Evolutionary conservation across 2,329 filamentous ascomycete species (phyloP).

Genomic region (Didymosphaeria variabile): DNA sequence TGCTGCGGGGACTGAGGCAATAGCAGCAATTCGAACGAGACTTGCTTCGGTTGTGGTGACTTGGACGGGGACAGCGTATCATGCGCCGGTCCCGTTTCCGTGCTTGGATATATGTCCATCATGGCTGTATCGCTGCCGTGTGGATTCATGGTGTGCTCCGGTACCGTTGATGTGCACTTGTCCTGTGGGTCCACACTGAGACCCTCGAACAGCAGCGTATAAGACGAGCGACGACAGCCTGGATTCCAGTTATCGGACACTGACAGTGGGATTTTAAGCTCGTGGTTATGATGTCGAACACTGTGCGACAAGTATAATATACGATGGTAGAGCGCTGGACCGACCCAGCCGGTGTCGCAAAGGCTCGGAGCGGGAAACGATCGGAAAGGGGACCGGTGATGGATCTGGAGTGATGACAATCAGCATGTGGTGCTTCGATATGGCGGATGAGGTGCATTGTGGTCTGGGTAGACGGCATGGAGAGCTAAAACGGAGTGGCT

Average conservation of each 20-base stretch:
- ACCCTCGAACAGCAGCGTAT: slow-evolving; percentile 27
- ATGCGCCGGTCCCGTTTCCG: slow-evolving; percentile 42
- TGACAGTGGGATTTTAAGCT: slow-evolving; percentile 41
- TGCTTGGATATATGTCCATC: slow-evolving; percentile 48
- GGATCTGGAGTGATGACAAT: slow-evolving; percentile 30
- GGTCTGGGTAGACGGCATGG: slow-evolving; percentile 28
- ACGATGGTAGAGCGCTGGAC: slow-evolving; percentile 35
- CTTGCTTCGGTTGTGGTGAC: slow-evolving; percentile 67
- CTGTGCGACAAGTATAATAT: slow-evolving; percentile 33
- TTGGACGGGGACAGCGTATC: slow-evolving; percentile 49
- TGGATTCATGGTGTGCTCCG: slow-evolving; percentile 39
- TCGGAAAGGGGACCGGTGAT: slow-evolving; percentile 37
- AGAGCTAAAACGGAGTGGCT: slow-evolving; percentile 29
- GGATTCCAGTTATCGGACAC: slow-evolving; percentile 39
- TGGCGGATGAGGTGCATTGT: slow-evolving; percentile 27
- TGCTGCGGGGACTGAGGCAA: slow-evolving; percentile 73
- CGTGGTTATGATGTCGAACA: slow-evolving; percentile 19
- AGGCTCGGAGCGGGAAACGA: slow-evolving; percentile 42
- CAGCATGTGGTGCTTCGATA: slow-evolving; percentile 35
- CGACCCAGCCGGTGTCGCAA: slow-evolving; percentile 53
- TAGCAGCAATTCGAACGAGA: slow-evolving; percentile 80
- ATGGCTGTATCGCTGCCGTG: slow-evolving; percentile 42
- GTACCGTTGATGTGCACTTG: slow-evolving; percentile 32
- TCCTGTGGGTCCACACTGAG: slow-evolving; percentile 41
- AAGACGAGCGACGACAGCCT: slow-evolving; percentile 35